These are phyloP conservation scores for Scopulariopsis brevicaulis DNA, from an alignment of 2,329 filamentous ascomycete genomes.

Conservation along the genomic window DNA sequence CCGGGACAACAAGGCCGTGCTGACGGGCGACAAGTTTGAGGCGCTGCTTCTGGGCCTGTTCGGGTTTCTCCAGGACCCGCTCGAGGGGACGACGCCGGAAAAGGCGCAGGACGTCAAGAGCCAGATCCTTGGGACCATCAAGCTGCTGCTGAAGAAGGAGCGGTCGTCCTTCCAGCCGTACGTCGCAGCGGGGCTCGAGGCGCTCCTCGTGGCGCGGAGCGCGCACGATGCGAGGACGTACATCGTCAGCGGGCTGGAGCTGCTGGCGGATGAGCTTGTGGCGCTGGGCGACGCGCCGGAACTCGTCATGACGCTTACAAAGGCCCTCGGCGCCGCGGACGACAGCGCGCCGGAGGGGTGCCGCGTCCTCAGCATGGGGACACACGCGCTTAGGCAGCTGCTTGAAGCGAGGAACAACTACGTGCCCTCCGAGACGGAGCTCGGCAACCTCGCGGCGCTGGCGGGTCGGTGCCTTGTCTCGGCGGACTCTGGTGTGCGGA, in stretches of 20 bases:
- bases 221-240: slow-evolving; percentile 58
- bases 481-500: slow-evolving; percentile 49
- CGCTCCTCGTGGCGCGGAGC: slow-evolving; percentile 53
- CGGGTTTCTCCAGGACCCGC: slow-evolving; percentile 56
- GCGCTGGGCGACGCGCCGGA: slow-evolving; percentile 51
- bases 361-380: slow-evolving; percentile 47
- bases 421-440: slow-evolving; percentile 36
- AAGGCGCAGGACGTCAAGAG: slow-evolving; percentile 64
- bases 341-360: slow-evolving; percentile 30
- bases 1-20: slow-evolving; percentile 51
- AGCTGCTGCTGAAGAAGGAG: slow-evolving; percentile 58
- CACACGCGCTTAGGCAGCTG: slow-evolving; percentile 50
- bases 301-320: slow-evolving; percentile 42
- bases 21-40: slow-evolving; percentile 58
- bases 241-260: slow-evolving; percentile 63
- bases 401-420: slow-evolving; percentile 37
- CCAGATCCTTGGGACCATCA: slow-evolving; percentile 63
- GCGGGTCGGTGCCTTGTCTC: slow-evolving; percentile 48
- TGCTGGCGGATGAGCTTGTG: slow-evolving; percentile 62
- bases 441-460: slow-evolving; percentile 37
- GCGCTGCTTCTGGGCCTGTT: slow-evolving; percentile 57
- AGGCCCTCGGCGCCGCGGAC: slow-evolving; percentile 31
- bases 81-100: slow-evolving; percentile 41
- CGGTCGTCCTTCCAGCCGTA: slow-evolving; percentile 55
- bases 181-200: slow-evolving; percentile 55